These are phyloP conservation scores for Coccomyxa sp. DNA, from an alignment of 139 green algal genomes.

Conservation along the genomic window DNA sequence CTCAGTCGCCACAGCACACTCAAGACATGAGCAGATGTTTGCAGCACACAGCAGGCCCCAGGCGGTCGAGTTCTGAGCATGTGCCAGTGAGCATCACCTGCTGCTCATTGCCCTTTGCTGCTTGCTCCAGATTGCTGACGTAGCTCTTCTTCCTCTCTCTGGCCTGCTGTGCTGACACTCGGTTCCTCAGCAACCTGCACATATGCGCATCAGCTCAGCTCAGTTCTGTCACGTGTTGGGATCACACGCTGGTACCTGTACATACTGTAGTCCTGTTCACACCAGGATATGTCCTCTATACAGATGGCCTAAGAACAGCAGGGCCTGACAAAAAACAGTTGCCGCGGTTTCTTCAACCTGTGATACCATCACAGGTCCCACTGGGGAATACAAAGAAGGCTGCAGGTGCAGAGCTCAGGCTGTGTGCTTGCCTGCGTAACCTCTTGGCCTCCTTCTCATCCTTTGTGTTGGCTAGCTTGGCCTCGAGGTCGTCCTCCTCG, in stretches of 20 bases:
- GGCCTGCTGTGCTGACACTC: slow-evolving; percentile 81
- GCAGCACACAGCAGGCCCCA: no score
- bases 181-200: slow-evolving; percentile 74
- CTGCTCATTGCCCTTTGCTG: not conserved
- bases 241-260: not conserved
- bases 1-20: not conserved
- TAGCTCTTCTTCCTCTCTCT: slow-evolving; percentile 83
- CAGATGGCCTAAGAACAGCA: not conserved
- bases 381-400: not conserved
- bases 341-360: not conserved
- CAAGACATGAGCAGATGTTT: no score
- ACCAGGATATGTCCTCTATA: not conserved
- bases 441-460: slow-evolving; percentile 46
- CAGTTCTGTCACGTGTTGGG: not conserved
- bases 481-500: slow-evolving; percentile 23
- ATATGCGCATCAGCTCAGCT: not conserved
- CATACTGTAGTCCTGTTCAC: not conserved
- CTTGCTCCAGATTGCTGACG: slow-evolving; percentile 25
- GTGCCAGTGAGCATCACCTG: not conserved
- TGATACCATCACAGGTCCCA: not conserved
- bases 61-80: no score
- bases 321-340: not conserved
- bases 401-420: not conserved
- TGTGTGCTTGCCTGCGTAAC: slow-evolving; percentile 20
- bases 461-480: slow-evolving; percentile 19